Evolutionary conservation across 257 asterid genomes (phyloP).

Genomic region (Parsonsia alboflavescens): DNA sequence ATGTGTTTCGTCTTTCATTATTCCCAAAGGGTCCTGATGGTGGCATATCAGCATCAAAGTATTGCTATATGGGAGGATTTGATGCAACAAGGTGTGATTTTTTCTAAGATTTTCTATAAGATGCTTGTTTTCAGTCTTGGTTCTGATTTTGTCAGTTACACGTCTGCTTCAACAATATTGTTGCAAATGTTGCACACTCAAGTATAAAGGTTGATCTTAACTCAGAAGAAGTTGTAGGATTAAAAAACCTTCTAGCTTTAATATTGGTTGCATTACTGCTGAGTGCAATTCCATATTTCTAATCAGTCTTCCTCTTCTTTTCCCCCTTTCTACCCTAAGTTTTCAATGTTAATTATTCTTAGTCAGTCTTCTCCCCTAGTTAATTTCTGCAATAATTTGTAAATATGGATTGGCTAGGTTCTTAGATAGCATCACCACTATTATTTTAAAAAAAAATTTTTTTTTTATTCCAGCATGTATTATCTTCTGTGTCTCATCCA

Average conservation of each 20-base stretch:
- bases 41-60: conserved; percentile 91
- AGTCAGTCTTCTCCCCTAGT: not conserved
- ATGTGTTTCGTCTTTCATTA: conserved; percentile 15
- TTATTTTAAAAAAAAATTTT: too few species aligned
- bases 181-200: not conserved
- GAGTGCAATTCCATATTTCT: not conserved
- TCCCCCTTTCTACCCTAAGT: not conserved
- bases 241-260: not conserved
- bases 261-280: not conserved
- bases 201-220: not conserved
- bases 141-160: not conserved
- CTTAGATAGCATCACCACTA: not conserved
- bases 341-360: not conserved
- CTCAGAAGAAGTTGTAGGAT: not conserved
- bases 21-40: conserved; percentile 97
- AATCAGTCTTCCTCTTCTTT: not conserved
- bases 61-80: conserved; percentile 96
- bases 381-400: not conserved
- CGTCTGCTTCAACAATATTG: not conserved
- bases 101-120: conserved; percentile 9
- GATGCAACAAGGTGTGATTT: conserved; percentile 83
- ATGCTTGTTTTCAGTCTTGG: conserved; percentile 1
- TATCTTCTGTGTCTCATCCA: not conserved
- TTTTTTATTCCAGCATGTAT: not conserved
- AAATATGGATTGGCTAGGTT: not conserved